These are phyloP conservation scores for Cryphonectria carpinicola DNA, from an alignment of 2,329 filamentous ascomycete species.

Conservation along the genomic window DNA sequence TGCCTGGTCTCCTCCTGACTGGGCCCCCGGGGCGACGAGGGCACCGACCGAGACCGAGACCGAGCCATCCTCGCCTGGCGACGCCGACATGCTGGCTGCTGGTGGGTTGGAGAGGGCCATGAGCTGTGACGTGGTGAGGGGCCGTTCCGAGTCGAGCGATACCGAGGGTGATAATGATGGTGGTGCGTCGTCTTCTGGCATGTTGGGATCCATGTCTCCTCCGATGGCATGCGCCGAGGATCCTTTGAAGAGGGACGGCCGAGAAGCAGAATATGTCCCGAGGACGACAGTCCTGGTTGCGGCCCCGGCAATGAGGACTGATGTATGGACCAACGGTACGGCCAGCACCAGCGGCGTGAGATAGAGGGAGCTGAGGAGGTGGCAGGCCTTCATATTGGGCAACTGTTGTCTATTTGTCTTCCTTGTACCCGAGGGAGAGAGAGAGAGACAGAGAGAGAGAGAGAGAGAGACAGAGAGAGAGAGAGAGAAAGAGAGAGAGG, in stretches of 20 bases:
- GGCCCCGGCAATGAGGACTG: slow-evolving; percentile 13
- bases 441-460: not conserved
- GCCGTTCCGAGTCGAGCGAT: slow-evolving; percentile 31
- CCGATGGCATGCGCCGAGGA: slow-evolving; percentile 27
- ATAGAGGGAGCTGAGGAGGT: slow-evolving; percentile 20
- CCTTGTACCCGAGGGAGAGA: not conserved
- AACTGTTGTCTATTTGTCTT: not conserved
- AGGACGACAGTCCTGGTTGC: slow-evolving; percentile 11
- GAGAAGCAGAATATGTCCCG: not conserved
- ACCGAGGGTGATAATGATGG: slow-evolving; percentile 22
- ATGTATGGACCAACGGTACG: slow-evolving; percentile 10
- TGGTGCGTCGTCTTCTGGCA: slow-evolving; percentile 24
- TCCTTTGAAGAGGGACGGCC: slow-evolving; percentile 6
- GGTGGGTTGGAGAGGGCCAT: slow-evolving; percentile 21
- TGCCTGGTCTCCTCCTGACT: not conserved
- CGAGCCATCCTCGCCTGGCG: not conserved
- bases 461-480: not conserved
- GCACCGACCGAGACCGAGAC: slow-evolving; percentile 24
- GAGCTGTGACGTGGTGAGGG: slow-evolving; percentile 30
- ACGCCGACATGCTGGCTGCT: not conserved
- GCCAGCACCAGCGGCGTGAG: slow-evolving; percentile 19
- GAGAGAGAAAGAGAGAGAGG: not conserved
- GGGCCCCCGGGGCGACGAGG: slow-evolving; percentile 14
- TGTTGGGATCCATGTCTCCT: slow-evolving; percentile 35
- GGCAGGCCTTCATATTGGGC: slow-evolving; percentile 25